Base-by-base conservation (phyloP, 2,329 filamentous ascomycete genomes). In the Furcasterigmium sp. region DNA sequence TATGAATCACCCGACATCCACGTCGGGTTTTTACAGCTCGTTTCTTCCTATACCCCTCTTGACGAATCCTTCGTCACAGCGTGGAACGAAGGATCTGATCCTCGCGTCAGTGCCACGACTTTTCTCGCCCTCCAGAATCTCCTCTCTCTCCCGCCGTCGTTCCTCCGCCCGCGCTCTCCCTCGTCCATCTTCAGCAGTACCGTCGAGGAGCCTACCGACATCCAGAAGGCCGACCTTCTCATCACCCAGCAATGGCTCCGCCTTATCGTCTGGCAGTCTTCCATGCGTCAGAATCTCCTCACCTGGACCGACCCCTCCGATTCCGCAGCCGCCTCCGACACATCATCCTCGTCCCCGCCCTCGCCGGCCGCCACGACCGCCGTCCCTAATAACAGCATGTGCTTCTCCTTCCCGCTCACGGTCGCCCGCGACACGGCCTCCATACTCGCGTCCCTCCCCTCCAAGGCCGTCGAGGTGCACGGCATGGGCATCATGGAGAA, bases 261-360 rank as follows among this genome's bases (percentile, higher is more conserved):
- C 15, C 77, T 81, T 2, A 83, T 85, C 63, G 76, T 85, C n/a
- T 87, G 83, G 83, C 83, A 85, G 52, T 73, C 83, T 2, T 82
- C 81, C 3, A 84, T 84, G 52, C 75, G 77, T 17, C 80, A 84
- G 51, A 78, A 80, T 4, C 75, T 80, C 19, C 68, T 86, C 17
- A 82, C 79, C 25, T 79, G 75, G 25, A 46, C 46, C 13, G 44
- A 50, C n/a, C 48, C 48, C 6, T 44, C 46, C 23, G 48, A 49
- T n/a, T 43, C 47, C 5, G 11, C 23, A 11, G 11, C 23, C 11
- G 15, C 32, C 4, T 35, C 32, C 32, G 32, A 35, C 32, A 17
- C 32, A 11, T 43, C 34, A 10, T 32, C 44, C 3, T 42, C 46
- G 7, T 38, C 36, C 9, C 36, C 36, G 2, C 30, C 30, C 4